These are phyloP conservation scores for Saccharomycopsis malanga DNA, from an alignment of 805 yeast genomes.

Conservation along the genomic window DNA sequence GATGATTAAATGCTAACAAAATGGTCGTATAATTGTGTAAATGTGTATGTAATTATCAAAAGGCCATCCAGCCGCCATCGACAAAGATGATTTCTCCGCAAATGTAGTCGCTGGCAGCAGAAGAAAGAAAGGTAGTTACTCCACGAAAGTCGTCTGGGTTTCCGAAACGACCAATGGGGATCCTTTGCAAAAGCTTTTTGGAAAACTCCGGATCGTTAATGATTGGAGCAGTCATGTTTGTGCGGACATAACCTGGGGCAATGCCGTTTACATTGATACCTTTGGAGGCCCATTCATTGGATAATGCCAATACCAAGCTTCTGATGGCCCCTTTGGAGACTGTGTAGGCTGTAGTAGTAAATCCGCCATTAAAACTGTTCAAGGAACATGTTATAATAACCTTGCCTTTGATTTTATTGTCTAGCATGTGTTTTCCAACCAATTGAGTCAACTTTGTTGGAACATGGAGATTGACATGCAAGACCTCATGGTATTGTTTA, in stretches of 20 bases:
- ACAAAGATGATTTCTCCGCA: conserved; percentile 41
- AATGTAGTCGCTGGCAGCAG: conserved; percentile 44
- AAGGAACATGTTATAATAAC: conserved; percentile 81
- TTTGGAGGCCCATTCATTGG: conserved; percentile 80
- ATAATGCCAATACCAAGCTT: conserved; percentile 69
- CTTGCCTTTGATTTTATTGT: conserved; percentile 64
- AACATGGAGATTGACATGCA: conserved; percentile 72
- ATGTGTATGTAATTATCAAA: too few species aligned
- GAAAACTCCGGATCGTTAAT: neutral
- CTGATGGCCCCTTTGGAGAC: conserved; percentile 80
- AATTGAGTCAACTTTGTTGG: conserved; percentile 74
- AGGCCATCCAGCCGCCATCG: conserved; percentile 29
- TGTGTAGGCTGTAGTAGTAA: conserved; percentile 78
- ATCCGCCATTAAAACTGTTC: conserved; percentile 85
- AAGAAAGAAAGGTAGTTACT: conserved; percentile 35
- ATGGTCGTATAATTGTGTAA: too few species aligned
- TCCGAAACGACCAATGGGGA: conserved; percentile 46
- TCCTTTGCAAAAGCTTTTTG: conserved; percentile 26
- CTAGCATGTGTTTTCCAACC: conserved; percentile 60
- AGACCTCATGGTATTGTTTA: conserved; percentile 59
- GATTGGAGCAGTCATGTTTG: conserved; percentile 30
- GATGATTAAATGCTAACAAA: too few species aligned
- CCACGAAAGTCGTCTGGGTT: conserved; percentile 40
- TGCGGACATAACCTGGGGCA: conserved; percentile 45
- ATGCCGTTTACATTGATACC: conserved; percentile 43